Evolutionary conservation across 768 basidiomycete species (phyloP).

Genomic region (Boletus speciosus): DNA sequence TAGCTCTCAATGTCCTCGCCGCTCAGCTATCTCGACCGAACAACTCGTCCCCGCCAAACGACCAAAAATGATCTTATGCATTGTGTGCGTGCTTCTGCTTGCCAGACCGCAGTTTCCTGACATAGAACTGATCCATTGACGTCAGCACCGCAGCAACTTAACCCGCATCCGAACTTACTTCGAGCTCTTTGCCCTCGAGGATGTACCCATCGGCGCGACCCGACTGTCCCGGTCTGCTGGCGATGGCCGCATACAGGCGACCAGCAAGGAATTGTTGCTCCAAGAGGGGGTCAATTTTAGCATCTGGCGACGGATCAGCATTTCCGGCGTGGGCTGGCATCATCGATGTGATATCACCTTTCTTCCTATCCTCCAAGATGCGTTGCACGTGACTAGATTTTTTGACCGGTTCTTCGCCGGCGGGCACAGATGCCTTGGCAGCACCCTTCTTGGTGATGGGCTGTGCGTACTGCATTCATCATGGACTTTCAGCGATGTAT

Average conservation of each 20-base stretch:
- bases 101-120: slow-evolving; percentile 87
- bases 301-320: slow-evolving; percentile 47
- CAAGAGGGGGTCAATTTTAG: slow-evolving; percentile 87
- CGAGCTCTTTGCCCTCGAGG: slow-evolving; percentile 97
- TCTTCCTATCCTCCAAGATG: slow-evolving; percentile 84
- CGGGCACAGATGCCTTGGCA: slow-evolving; percentile 50
- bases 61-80: slow-evolving; percentile 27
- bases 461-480: slow-evolving; percentile 73
- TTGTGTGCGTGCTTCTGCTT: slow-evolving; percentile 90
- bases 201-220: slow-evolving; percentile 97
- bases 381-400: slow-evolving; percentile 90
- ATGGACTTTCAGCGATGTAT: slow-evolving; percentile 1
- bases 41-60: not conserved
- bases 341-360: slow-evolving; percentile 49
- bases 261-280: slow-evolving; percentile 91
- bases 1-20: not conserved
- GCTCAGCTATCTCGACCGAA: not conserved
- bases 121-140: slow-evolving; percentile 69
- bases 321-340: not conserved
- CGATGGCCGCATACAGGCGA: slow-evolving; percentile 90
- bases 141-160: slow-evolving; percentile 15
- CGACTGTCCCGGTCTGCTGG: slow-evolving; percentile 94
- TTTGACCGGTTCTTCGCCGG: slow-evolving; percentile 61
- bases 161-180: slow-evolving; percentile 49
- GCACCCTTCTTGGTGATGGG: slow-evolving; percentile 86